phyloP scores from a whole-genome alignment of 176 grass and related monocot species.

The Carex parvula region DNA sequence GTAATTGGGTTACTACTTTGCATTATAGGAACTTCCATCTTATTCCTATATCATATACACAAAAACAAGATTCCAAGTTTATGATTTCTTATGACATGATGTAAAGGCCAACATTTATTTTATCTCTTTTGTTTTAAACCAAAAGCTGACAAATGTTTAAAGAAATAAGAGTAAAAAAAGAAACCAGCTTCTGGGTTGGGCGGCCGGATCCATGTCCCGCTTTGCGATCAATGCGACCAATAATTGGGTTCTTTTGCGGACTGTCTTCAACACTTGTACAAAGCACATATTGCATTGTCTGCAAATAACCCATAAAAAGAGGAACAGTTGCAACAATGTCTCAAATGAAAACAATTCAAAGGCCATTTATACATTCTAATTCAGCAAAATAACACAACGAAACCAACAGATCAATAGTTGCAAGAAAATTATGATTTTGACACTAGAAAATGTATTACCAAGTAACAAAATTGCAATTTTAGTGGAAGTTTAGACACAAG shows the following conservation, averaged over 20 bases:
- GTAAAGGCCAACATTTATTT: background rate
- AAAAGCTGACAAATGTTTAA: background rate
- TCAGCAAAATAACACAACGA: background rate
- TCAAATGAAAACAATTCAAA: background rate
- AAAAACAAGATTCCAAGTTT: background rate
- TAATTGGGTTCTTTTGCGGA: conserved; percentile 71
- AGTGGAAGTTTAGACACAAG: background rate
- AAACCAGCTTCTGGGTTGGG: conserved; percentile 81
- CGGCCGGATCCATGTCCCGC: conserved; percentile 87
- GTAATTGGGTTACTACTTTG: background rate
- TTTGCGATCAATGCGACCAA: conserved; percentile 81
- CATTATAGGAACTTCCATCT: background rate
- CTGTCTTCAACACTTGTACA: conserved; percentile 47
- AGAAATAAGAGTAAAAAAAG: conserved; percentile 16
- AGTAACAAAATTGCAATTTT: background rate
- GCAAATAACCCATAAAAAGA: conserved; percentile 23
- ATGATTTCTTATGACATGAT: background rate
- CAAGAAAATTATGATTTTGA: background rate
- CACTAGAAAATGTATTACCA: background rate
- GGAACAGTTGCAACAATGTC: conserved; percentile 21
- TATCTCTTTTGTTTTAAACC: background rate
- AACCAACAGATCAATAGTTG: background rate
- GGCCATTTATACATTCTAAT: background rate
- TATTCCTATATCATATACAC: background rate
- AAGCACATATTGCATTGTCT: conserved; percentile 75